Percentiles rank a stretch among this genome's conserved stretches.
phyloP scores from a whole-genome alignment of 2,329 filamentous ascomycete species.

The Paecilomyces variotii region DNA sequence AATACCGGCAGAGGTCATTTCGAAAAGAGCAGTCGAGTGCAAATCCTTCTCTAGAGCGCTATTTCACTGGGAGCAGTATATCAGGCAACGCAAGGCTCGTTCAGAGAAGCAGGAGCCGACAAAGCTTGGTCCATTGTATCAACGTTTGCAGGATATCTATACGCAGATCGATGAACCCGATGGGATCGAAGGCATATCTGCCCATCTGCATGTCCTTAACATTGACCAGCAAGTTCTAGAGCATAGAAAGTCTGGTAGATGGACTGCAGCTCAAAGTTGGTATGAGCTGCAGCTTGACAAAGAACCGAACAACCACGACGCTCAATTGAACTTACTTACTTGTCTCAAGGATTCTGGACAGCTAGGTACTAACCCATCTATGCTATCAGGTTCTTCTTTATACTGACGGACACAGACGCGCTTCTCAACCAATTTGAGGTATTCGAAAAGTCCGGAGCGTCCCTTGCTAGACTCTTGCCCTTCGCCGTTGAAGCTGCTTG shows the following conservation, averaged over 20 bases:
- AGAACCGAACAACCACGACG: conserved; percentile 65
- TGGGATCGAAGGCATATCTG: conserved; percentile 87
- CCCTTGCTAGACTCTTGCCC: conserved; percentile 60
- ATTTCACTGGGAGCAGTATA: conserved; percentile 91
- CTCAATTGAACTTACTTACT: conserved; percentile 74
- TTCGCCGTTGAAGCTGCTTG: conserved; percentile 89
- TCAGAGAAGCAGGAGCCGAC: conserved; percentile 42
- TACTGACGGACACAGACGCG: conserved; percentile 50
- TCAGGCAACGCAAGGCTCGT: conserved; percentile 48
- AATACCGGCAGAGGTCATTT: conserved; percentile 65
- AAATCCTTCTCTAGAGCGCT: conserved; percentile 85
- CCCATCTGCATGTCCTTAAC: conserved; percentile 76
- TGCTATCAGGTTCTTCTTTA: neutral
- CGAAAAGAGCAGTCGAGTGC: conserved; percentile 82
- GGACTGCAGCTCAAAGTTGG: conserved; percentile 95
- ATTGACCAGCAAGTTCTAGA: conserved; percentile 90
- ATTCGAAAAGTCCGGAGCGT: conserved; percentile 49
- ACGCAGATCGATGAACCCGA: conserved; percentile 97
- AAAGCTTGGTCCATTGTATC: conserved; percentile 57
- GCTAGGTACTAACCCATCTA: conserved; percentile 53
- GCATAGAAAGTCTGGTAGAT: conserved; percentile 85
- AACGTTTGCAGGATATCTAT: conserved; percentile 85
- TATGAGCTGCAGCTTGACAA: conserved; percentile 85
- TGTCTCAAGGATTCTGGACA: conserved; percentile 95
- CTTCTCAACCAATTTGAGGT: conserved; percentile 80